Conservation (phyloP, 2,329 filamentous ascomycete genomes). For the Colletotrichum noveboracense region DNA sequence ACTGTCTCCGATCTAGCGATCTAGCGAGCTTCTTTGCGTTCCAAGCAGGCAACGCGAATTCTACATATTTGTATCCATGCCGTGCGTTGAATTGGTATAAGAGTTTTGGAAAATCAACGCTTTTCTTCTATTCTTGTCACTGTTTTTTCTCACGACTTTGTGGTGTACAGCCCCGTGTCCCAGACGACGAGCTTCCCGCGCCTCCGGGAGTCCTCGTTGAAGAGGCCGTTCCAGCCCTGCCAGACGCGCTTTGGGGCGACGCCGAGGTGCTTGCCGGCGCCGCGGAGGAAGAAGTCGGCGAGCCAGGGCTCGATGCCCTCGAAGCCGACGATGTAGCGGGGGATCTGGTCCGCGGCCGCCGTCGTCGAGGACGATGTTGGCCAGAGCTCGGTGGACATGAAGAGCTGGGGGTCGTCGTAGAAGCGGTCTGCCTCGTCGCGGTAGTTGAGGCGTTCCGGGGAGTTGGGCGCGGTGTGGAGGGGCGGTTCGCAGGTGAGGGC, state of each 20-base stretch:
- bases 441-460: conserved; percentile 69
- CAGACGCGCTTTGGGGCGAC: conserved; percentile 55
- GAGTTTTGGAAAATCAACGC: background rate
- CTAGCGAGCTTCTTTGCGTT: background rate
- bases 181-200: conserved; percentile 64
- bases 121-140: background rate
- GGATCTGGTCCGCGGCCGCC: conserved; percentile 39
- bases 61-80: background rate
- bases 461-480: conserved; percentile 65
- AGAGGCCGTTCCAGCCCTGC: conserved; percentile 64
- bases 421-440: conserved; percentile 91
- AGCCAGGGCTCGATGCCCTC: conserved; percentile 59
- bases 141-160: background rate
- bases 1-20: background rate
- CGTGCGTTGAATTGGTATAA: background rate
- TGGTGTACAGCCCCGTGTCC: conserved; percentile 50
- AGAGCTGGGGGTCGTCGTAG: conserved; percentile 68
- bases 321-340: conserved; percentile 66
- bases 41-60: background rate
- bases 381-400: conserved; percentile 62
- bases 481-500: conserved; percentile 92
- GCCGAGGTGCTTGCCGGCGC: conserved; percentile 43
- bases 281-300: conserved; percentile 45
- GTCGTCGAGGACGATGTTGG: conserved; percentile 24
- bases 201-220: conserved; percentile 66